Evolutionary conservation across 148 eudicot genomes (phyloP).

Genomic region (Limonium bicolor): DNA sequence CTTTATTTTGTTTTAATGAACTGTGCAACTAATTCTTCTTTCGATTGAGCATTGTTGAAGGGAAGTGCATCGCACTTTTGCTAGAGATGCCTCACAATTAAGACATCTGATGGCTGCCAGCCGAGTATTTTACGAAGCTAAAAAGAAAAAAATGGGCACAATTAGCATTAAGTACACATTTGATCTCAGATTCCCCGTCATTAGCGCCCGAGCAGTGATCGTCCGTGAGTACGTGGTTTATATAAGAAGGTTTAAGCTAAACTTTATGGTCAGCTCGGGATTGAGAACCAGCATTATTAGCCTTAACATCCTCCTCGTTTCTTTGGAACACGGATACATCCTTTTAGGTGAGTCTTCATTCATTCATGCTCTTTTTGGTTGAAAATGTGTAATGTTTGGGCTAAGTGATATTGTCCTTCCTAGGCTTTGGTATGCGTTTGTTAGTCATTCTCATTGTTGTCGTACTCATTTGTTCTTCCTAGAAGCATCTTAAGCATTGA

Average conservation of each 20-base stretch:
- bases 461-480: no score
- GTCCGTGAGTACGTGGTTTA: not conserved
- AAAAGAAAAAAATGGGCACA: not conserved
- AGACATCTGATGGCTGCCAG: not conserved
- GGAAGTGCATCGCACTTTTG: not conserved
- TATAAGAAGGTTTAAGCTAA: conserved; percentile 11
- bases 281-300: not conserved
- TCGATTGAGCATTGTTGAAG: not conserved
- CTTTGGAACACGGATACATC: not conserved
- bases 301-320: not conserved
- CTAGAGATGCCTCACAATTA: conserved; percentile 1
- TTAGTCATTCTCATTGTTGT: no score
- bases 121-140: not conserved
- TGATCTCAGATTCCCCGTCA: no score
- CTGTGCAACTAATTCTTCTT: no score
- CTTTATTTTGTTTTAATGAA: no score
- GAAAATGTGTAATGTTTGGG: no score
- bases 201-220: not conserved
- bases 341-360: no score
- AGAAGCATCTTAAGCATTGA: no score
- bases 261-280: conserved; percentile 1
- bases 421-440: no score
- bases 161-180: no score
- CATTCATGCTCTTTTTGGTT: no score
- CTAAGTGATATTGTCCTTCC: no score